These are phyloP conservation scores for Elongisporangium anandrum DNA, from an alignment of 352 stramenopile genomes.

Conservation along the genomic window DNA sequence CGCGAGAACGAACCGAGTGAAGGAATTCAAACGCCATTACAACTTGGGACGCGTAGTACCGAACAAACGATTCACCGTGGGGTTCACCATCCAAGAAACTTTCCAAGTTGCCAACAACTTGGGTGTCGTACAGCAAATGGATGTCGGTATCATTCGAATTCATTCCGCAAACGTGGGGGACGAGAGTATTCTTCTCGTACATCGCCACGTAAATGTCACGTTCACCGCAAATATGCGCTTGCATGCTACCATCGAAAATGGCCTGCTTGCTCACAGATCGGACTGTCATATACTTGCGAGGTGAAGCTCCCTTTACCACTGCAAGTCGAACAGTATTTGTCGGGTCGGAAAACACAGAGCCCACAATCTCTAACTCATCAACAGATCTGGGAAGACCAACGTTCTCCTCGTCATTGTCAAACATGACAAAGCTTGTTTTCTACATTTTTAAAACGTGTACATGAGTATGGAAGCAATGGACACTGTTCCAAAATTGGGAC, in stretches of 20 bases:
- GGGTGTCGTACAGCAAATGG: conserved; percentile 75
- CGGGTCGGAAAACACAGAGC: conserved; percentile 68
- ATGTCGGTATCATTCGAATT: conserved; percentile 80
- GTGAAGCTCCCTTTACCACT: conserved; percentile 49
- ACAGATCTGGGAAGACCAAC: conserved; percentile 40
- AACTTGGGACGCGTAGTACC: conserved; percentile 84
- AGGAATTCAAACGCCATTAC: conserved; percentile 80
- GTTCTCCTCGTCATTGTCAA: conserved; percentile 42
- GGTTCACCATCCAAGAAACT: conserved; percentile 66
- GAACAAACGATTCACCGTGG: conserved; percentile 74
- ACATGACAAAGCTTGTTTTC: conserved; percentile 49
- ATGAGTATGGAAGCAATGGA: background rate
- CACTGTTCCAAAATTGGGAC: background rate
- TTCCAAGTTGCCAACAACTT: conserved; percentile 80
- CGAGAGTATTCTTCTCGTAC: conserved; percentile 71
- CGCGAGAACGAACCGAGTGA: conserved; percentile 43
- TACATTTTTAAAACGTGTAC: conserved; percentile 12
- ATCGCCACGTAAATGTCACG: conserved; percentile 82
- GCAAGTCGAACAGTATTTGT: conserved; percentile 75
- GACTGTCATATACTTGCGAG: conserved; percentile 61
- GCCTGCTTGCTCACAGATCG: conserved; percentile 78
- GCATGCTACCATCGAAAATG: conserved; percentile 73
- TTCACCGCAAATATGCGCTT: conserved; percentile 78
- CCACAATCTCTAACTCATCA: conserved; percentile 63
- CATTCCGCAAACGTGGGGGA: conserved; percentile 65